These are phyloP conservation scores for Alternaria conjuncta DNA, from an alignment of 2,329 filamentous ascomycete species.

Conservation along the genomic window DNA sequence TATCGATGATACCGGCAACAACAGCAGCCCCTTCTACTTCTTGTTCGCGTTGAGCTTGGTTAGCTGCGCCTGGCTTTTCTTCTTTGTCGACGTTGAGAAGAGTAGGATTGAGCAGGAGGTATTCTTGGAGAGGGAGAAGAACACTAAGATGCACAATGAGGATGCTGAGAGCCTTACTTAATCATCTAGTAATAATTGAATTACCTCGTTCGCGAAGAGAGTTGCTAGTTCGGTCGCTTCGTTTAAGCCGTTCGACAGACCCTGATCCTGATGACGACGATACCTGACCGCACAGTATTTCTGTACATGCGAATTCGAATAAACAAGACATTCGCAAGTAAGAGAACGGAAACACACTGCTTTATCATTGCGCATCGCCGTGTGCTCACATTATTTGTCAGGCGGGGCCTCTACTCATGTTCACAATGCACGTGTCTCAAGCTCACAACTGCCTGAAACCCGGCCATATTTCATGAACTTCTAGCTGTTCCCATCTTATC, in stretches of 20 bases:
- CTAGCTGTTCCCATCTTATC: neutral
- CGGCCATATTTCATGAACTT: neutral
- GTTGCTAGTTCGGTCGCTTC: neutral
- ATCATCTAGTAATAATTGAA: neutral
- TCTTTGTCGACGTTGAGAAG: conserved; percentile 33
- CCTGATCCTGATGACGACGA: too few relatives aligned
- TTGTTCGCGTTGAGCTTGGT: conserved; percentile 47
- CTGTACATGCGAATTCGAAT: neutral
- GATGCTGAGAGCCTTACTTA: neutral
- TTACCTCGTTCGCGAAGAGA: too few relatives aligned
- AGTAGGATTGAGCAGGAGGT: conserved; percentile 32
- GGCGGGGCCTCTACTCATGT: neutral
- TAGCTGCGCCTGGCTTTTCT: conserved; percentile 28
- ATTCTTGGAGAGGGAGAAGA: conserved; percentile 32
- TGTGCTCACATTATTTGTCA: neutral
- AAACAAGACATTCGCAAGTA: neutral
- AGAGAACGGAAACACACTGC: neutral
- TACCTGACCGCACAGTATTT: neutral
- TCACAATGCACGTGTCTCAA: neutral
- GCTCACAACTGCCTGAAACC: neutral
- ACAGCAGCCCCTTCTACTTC: conserved; percentile 71
- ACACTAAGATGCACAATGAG: conserved; percentile 4
- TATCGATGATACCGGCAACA: conserved; percentile 67
- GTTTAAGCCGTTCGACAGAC: neutral
- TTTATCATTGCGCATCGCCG: neutral